Conservation (phyloP, 2,329 filamentous ascomycete species). For the Cercospora sp. region DNA sequence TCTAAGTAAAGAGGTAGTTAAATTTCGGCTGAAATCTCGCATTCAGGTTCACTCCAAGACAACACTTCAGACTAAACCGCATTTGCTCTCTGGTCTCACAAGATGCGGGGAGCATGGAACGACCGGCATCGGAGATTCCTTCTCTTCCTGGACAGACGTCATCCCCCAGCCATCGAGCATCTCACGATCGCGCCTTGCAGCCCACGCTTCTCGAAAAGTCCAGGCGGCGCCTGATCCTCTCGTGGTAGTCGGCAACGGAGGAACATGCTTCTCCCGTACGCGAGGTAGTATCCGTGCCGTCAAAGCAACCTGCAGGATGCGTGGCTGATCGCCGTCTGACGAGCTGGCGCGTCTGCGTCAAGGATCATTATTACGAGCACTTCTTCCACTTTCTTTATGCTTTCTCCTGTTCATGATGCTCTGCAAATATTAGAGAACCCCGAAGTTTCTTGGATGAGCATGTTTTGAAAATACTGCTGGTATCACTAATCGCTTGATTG, state of each 20-base stretch:
- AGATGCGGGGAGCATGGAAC: conserved; percentile 4
- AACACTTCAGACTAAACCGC: neutral
- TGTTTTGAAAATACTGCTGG: neutral
- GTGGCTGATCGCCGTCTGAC: conserved; percentile 3
- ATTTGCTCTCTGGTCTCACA: neutral
- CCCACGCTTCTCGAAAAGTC: neutral
- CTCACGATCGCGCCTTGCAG: conserved; percentile 7
- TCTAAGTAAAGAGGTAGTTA: neutral
- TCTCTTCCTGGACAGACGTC: neutral
- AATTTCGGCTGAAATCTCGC: conserved; percentile 1
- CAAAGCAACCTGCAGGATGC: neutral
- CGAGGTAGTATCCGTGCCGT: neutral
- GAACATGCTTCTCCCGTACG: neutral
- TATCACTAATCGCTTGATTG: neutral
- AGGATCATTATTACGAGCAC: neutral
- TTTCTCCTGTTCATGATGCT: neutral
- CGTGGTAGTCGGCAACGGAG: neutral
- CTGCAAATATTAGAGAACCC: neutral
- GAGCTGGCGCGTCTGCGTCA: conserved; percentile 1
- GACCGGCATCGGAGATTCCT: neutral
- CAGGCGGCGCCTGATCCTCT: neutral
- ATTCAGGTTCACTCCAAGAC: conserved; percentile 2
- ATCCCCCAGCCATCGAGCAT: conserved; percentile 1
- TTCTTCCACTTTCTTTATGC: neutral
- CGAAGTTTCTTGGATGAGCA: neutral